These are phyloP conservation scores for Fraxinus sp. DNA, from an alignment of 305 asterid genomes.

Conservation along the genomic window DNA sequence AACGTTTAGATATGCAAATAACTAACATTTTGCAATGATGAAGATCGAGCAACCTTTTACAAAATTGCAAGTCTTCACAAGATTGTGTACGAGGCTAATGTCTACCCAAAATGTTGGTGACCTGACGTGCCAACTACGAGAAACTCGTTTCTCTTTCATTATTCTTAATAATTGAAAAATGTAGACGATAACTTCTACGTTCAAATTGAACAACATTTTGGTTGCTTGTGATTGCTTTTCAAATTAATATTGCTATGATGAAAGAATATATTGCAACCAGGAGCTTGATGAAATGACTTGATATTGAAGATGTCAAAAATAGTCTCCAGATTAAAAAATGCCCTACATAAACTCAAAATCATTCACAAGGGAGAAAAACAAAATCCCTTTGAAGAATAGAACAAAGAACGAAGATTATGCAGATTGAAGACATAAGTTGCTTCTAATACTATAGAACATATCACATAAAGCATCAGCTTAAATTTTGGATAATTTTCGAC, in stretches of 20 bases:
- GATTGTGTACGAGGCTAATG: background rate
- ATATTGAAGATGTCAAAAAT: background rate
- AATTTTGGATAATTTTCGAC: slow-evolving; percentile 52
- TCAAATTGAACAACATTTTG: background rate
- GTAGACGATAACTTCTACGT: background rate
- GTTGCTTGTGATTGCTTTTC: background rate
- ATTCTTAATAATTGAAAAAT: no score
- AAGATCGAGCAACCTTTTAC: no score
- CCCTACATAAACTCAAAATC: background rate
- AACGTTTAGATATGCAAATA: no score
- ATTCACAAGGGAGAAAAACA: background rate
- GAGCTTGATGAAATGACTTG: background rate
- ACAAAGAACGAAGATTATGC: background rate
- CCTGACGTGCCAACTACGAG: background rate
- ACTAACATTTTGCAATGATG: no score
- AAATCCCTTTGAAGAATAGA: background rate
- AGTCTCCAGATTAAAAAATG: background rate
- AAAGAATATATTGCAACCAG: background rate
- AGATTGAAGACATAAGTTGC: background rate
- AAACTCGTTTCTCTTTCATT: no score
- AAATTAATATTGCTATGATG: background rate
- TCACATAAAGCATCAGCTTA: slow-evolving; percentile 34
- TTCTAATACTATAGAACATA: background rate
- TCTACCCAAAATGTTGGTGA: background rate
- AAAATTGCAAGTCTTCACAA: background rate